Base-by-base conservation (phyloP, 108 stramenopile genomes). In the Pseudonitzschia pungens region DNA sequence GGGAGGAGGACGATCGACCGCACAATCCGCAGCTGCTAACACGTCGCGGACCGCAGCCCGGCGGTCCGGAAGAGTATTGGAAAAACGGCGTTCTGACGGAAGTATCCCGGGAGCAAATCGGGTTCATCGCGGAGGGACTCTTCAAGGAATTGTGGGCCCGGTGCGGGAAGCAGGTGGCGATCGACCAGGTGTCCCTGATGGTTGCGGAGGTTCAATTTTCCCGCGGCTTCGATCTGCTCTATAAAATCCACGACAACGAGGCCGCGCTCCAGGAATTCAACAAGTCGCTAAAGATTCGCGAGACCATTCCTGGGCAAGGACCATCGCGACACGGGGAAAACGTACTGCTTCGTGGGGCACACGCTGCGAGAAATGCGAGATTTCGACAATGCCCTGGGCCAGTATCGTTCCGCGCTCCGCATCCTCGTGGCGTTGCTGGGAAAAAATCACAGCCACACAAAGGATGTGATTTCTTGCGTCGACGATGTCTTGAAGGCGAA, bases 81-180 rank as follows among this genome's bases (percentile, higher is more conserved):
- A 73, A 48, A 28, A 62, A 73, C 24, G 73, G 62, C 21, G 78
- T 79, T 12, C 68, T 79, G 28, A 70, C 73, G 68, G 78, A 79
- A 29, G 78, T 79, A 20, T 72, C 71, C 52, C 74, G 73, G 63
- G 78, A 79, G 45, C 78, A 79, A 28, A 79, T 79, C 63, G 73
- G 78, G 10, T 79, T 79, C 52, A 69, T 79, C 8, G 78, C 78
- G 10, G 78, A 79, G 33, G 78, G 78, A 5, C 36, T 79, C 29
- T 79, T 79, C 69, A 79, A 79, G 63, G 78, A 79, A 33, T 36
- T 79, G 11, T 79, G 78, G 78, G 78, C 78, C 29, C 67, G 78
- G 16, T 79, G 78, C 55, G 78, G 78, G 14, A 79, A 74, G 69
- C 64, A 79, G 10, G 73, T 79, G 27, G 78, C 78, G 21, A 40